A percentile compares a stretch with the other conserved stretches of the same genome.
Evolutionary conservation across 805 yeast species (phyloP).

Genomic region (Candida krabiensis): DNA sequence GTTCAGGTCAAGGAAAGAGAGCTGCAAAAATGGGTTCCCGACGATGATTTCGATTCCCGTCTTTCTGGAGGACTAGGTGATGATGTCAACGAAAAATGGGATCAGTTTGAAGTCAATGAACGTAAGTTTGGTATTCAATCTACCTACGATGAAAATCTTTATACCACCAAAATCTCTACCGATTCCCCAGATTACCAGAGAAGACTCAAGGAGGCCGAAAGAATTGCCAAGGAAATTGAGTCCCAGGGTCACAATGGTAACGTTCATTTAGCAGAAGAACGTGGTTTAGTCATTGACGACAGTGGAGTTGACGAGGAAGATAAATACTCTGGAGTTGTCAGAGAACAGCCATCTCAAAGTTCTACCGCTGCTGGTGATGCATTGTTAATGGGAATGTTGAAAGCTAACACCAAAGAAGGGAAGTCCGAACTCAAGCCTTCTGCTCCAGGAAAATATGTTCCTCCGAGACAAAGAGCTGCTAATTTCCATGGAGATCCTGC

Average conservation of each 20-base stretch:
- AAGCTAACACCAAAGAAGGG: conserved; percentile 18
- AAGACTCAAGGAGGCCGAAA: conserved; percentile 68
- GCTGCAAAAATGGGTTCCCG: conserved; percentile 85
- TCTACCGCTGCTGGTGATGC: conserved; percentile 22
- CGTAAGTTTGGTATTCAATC: conserved; percentile 86
- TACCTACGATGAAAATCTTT: conserved; percentile 78
- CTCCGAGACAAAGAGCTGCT: conserved; percentile 57
- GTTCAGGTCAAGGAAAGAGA: conserved; percentile 59
- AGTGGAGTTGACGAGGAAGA: conserved; percentile 94
- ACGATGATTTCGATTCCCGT: conserved; percentile 32
- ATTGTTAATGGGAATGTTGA: conserved; percentile 29
- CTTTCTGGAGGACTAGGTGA: conserved; percentile 39
- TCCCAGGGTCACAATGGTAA: conserved; percentile 62
- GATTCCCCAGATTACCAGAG: conserved; percentile 70
- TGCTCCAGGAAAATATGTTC: conserved; percentile 46
- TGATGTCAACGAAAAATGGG: conserved; percentile 54
- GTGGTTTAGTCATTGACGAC: conserved; percentile 77
- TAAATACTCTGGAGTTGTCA: conserved; percentile 87
- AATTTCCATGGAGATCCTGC: conserved; percentile 64
- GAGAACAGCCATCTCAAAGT: conserved; percentile 35
- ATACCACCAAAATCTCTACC: conserved; percentile 76
- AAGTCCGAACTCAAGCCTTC: conserved; percentile 25
- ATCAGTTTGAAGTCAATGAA: conserved; percentile 92
- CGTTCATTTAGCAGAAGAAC: conserved; percentile 86
- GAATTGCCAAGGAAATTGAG: conserved; percentile 82